phyloP scores from a whole-genome alignment of 805 yeast genomes.

The Isabelozyma gotoi region DNA sequence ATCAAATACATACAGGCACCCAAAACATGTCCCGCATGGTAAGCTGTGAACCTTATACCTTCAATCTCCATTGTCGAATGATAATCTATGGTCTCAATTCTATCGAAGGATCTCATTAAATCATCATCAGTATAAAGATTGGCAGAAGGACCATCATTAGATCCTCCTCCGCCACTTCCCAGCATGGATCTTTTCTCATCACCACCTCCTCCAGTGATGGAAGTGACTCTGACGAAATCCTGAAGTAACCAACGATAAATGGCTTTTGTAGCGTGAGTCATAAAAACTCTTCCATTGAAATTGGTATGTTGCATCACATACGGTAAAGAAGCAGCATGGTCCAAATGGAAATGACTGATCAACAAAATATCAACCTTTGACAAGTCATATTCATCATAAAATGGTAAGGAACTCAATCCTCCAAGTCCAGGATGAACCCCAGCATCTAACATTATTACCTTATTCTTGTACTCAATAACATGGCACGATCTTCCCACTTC shows the following conservation, averaged over 20 bases:
- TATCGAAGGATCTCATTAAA: slow-evolving; percentile 79
- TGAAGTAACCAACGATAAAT: slow-evolving; percentile 92
- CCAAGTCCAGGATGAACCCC: slow-evolving; percentile 96
- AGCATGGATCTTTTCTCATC: slow-evolving; percentile 28
- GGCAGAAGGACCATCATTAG: slow-evolving; percentile 24
- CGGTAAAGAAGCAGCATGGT: slow-evolving; percentile 97
- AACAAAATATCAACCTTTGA: slow-evolving; percentile 81
- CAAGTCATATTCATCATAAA: slow-evolving; percentile 91
- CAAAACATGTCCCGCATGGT: slow-evolving; percentile 98
- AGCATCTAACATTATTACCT: slow-evolving; percentile 95
- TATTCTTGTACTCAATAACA: slow-evolving; percentile 86
- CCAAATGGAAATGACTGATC: slow-evolving; percentile 94
- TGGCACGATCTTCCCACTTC: slow-evolving; percentile 98
- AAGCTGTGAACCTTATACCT: slow-evolving; percentile 94
- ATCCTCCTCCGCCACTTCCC: slow-evolving; percentile 9
- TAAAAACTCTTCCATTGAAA: slow-evolving; percentile 92
- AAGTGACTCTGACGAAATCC: slow-evolving; percentile 91
- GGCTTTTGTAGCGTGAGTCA: slow-evolving; percentile 99
- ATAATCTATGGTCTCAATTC: slow-evolving; percentile 90
- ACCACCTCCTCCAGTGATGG: slow-evolving; percentile 47
- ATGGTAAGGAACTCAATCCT: slow-evolving; percentile 90
- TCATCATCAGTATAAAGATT: slow-evolving; percentile 88
- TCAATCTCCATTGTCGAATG: slow-evolving; percentile 94
- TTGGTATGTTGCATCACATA: slow-evolving; percentile 97
- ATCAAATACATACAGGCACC: slow-evolving; percentile 98